phyloP scores from a whole-genome alignment of 2,329 filamentous ascomycete species.

The Tolypocladium inflatum region DNA sequence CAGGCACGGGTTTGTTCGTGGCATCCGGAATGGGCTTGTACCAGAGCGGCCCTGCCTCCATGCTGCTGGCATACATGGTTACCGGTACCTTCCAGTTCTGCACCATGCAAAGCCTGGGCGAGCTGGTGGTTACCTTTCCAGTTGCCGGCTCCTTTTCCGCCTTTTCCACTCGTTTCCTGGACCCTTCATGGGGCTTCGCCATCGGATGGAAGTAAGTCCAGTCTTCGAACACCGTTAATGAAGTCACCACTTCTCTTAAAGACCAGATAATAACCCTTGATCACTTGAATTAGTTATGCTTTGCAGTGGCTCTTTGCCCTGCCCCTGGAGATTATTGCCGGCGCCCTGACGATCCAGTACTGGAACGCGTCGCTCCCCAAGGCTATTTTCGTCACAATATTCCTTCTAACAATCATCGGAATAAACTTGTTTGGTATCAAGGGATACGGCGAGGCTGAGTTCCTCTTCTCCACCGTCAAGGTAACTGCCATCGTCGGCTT shows the following conservation, averaged over 20 bases:
- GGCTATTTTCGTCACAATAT: constrained; percentile 74
- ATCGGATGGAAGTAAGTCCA: constrained; percentile 80
- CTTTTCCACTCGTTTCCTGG: constrained; percentile 88
- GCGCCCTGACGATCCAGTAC: constrained; percentile 73
- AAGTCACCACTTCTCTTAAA: no score
- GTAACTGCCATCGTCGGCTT: constrained; percentile 79
- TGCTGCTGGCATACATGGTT: constrained; percentile 66
- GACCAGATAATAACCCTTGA: neutral
- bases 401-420: constrained; percentile 61
- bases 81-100: constrained; percentile 85
- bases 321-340: constrained; percentile 79
- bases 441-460: constrained; percentile 84
- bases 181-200: constrained; percentile 89
- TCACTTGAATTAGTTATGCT: constrained; percentile 52
- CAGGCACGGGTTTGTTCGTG: constrained; percentile 78
- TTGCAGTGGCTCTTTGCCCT: constrained; percentile 80
- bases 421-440: constrained; percentile 88
- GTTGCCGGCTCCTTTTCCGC: constrained; percentile 87
- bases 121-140: constrained; percentile 86
- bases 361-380: constrained; percentile 60
- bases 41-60: constrained; percentile 67
- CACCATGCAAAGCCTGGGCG: constrained; percentile 83
- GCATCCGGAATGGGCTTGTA: constrained; percentile 65
- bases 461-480: constrained; percentile 79
- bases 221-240: neutral